phyloP scores from a whole-genome alignment of 108 stramenopile species.

The Skeletonema grethae region DNA sequence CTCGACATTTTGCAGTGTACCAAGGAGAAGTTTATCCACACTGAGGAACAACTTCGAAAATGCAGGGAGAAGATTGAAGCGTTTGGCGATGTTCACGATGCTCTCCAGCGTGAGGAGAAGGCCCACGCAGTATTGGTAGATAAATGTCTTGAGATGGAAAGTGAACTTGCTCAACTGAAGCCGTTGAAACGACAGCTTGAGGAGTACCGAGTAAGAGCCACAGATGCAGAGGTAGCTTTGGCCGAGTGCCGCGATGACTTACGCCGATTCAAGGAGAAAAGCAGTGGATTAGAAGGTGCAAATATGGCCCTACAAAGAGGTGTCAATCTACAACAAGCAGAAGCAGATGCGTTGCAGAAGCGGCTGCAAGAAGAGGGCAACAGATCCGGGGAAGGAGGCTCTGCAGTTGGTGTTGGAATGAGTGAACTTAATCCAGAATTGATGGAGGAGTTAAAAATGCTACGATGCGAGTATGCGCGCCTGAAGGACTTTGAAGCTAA shows the following conservation, averaged over 20 bases:
- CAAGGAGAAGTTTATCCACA: slow-evolving; percentile 55
- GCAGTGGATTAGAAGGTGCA: slow-evolving; percentile 45
- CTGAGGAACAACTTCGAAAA: slow-evolving; percentile 67
- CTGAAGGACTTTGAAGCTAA: slow-evolving; percentile 78
- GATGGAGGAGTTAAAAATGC: slow-evolving; percentile 63
- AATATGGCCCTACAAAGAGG: slow-evolving; percentile 52
- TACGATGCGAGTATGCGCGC: slow-evolving; percentile 78
- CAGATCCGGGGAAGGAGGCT: slow-evolving; percentile 17
- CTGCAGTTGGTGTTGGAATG: slow-evolving; percentile 74
- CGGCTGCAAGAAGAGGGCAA: slow-evolving; percentile 53
- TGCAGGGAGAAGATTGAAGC: slow-evolving; percentile 67
- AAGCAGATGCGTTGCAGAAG: slow-evolving; percentile 59
- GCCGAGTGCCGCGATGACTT: slow-evolving; percentile 69
- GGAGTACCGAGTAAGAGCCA: slow-evolving; percentile 72
- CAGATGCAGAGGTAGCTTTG: slow-evolving; percentile 73
- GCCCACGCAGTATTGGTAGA: slow-evolving; percentile 76
- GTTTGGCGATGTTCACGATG: slow-evolving; percentile 70
- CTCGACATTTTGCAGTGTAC: slow-evolving; percentile 70
- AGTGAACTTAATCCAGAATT: slow-evolving; percentile 85
- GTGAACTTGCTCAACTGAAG: slow-evolving; percentile 64
- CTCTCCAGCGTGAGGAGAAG: slow-evolving; percentile 75
- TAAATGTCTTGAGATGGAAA: slow-evolving; percentile 70
- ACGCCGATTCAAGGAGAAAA: slow-evolving; percentile 40
- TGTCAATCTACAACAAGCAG: slow-evolving; percentile 54
- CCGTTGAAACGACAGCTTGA: slow-evolving; percentile 78